These are phyloP conservation scores for Tolypocladium album DNA, from an alignment of 2,329 filamentous ascomycete genomes.

Conservation along the genomic window DNA sequence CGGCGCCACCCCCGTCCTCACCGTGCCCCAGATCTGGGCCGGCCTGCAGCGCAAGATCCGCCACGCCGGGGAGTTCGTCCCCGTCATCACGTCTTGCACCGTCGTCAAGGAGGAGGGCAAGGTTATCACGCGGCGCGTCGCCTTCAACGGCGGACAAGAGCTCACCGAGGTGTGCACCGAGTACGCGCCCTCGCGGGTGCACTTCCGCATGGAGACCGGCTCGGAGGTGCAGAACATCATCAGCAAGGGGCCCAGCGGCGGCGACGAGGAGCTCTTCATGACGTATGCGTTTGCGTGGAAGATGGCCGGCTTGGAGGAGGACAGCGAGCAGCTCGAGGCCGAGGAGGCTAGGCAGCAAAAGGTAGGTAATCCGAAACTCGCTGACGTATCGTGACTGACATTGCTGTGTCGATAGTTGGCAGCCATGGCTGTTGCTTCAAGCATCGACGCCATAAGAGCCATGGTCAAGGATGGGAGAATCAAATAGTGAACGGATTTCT, in stretches of 20 bases:
- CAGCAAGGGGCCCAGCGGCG: slow-evolving; percentile 8
- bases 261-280: slow-evolving; percentile 15
- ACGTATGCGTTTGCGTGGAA: slow-evolving; percentile 23
- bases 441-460: slow-evolving; percentile 12
- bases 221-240: slow-evolving; percentile 20
- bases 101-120: background rate
- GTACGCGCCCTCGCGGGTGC: slow-evolving; percentile 15
- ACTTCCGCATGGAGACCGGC: slow-evolving; percentile 19
- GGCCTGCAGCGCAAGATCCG: slow-evolving; percentile 17
- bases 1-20: slow-evolving; percentile 5
- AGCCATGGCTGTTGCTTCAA: slow-evolving; percentile 14
- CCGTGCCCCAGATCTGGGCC: slow-evolving; percentile 14
- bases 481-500: background rate
- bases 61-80: slow-evolving; percentile 16
- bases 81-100: slow-evolving; percentile 6
- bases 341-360: slow-evolving; percentile 11
- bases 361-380: slow-evolving; percentile 3
- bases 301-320: slow-evolving; percentile 9
- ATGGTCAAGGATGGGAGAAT: slow-evolving; percentile 10
- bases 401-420: slow-evolving; percentile 9
- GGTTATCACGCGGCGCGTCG: slow-evolving; percentile 10
- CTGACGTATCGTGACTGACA: background rate
- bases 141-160: slow-evolving; percentile 7
- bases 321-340: slow-evolving; percentile 8
- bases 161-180: slow-evolving; percentile 19